Conservation (phyloP, 305 asterid species). For the Fraxinus baroniana region DNA sequence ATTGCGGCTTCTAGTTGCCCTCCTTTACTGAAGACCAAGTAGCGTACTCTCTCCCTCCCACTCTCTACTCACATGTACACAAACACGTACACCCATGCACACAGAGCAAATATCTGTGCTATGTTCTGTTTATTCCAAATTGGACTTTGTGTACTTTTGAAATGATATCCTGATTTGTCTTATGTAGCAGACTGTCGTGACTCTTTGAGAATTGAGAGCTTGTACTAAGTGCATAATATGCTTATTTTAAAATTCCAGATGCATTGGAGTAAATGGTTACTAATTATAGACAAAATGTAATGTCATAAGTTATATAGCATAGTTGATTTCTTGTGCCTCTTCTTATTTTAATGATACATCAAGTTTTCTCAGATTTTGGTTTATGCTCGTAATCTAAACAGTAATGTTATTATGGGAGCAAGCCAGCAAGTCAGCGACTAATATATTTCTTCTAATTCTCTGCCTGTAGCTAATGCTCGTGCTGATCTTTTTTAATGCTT, state of each 20-base stretch:
- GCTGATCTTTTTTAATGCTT: slow-evolving; percentile 36
- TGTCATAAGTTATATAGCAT: background rate
- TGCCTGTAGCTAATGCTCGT: slow-evolving; percentile 13
- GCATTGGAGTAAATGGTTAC: background rate
- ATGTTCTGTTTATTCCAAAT: background rate
- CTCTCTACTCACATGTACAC: background rate
- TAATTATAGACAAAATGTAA: slow-evolving; percentile 10
- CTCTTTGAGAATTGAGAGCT: background rate
- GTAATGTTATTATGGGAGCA: slow-evolving; percentile 3
- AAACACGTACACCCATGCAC: background rate
- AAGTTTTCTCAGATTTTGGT: background rate
- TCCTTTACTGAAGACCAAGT: slow-evolving; percentile 47
- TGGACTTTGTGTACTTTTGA: background rate
- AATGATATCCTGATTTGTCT: slow-evolving; percentile 4
- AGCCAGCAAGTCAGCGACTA: slow-evolving; percentile 4
- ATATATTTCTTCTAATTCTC: slow-evolving; percentile 24
- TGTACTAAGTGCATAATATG: slow-evolving; percentile 1
- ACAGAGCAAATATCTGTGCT: background rate
- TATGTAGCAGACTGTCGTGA: background rate
- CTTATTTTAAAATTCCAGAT: background rate
- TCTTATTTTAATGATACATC: background rate
- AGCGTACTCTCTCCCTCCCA: slow-evolving; percentile 22
- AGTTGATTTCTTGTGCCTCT: slow-evolving; percentile 6
- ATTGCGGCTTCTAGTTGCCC: slow-evolving; percentile 61
- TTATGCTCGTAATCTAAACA: background rate